Evolutionary conservation across 257 asterid genomes (phyloP).

Genomic region (Penstemon barbatus): DNA sequence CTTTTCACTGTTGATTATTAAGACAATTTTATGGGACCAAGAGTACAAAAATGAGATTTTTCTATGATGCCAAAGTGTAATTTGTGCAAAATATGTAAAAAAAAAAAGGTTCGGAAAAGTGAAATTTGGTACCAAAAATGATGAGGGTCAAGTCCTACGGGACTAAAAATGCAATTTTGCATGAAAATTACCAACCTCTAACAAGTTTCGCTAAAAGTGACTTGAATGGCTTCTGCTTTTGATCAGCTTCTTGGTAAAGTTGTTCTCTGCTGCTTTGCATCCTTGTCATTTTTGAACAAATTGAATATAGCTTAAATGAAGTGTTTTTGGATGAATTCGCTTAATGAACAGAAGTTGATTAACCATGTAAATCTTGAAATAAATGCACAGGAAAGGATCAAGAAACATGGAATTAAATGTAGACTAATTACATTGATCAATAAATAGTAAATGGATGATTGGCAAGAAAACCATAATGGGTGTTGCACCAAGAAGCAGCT

Average conservation of each 20-base stretch:
- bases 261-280: background rate
- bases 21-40: too few species aligned
- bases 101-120: too few species aligned
- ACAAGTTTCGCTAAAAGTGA: conserved; percentile 36
- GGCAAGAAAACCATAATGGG: conserved; percentile 25
- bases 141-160: too few species aligned
- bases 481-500: conserved; percentile 17
- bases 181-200: conserved; percentile 23
- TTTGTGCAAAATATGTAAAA: too few species aligned
- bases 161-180: background rate
- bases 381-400: background rate
- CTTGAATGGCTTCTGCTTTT: conserved; percentile 12
- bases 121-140: too few species aligned
- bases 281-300: conserved; percentile 23
- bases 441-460: conserved; percentile 16
- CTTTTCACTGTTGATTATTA: too few species aligned
- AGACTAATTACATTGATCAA: conserved; percentile 20
- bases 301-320: background rate
- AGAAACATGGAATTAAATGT: background rate
- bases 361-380: background rate
- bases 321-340: too few species aligned
- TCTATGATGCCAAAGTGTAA: too few species aligned
- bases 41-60: too few species aligned
- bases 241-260: background rate
- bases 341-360: background rate